Percentiles rank a stretch among this genome's conserved stretches.
phyloP scores from a whole-genome alignment of 2,329 filamentous ascomycete genomes.

The Trichoderma koningii region DNA sequence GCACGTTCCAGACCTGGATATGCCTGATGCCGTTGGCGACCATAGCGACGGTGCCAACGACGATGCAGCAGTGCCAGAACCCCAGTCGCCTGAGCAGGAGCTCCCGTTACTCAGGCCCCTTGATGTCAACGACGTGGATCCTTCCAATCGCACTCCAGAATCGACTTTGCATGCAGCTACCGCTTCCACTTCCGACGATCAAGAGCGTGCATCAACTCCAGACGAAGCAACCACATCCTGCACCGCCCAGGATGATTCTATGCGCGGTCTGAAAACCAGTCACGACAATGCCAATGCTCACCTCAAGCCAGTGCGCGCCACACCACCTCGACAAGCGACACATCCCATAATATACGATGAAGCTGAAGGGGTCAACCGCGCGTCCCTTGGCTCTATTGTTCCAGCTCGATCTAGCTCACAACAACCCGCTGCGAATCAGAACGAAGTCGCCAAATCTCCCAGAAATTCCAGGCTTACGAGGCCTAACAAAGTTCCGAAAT shows the following conservation, averaged over 20 bases:
- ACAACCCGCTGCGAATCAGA: background rate
- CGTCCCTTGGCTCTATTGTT: background rate
- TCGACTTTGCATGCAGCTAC: background rate
- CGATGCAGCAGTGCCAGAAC: background rate
- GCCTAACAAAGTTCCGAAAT: background rate
- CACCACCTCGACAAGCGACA: background rate
- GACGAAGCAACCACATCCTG: background rate
- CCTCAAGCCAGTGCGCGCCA: background rate
- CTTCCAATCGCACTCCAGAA: background rate
- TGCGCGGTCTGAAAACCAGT: background rate
- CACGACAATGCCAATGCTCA: background rate
- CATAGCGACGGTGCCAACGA: background rate
- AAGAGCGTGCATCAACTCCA: background rate
- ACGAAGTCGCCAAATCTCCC: background rate
- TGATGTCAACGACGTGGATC: background rate
- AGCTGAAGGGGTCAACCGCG: background rate
- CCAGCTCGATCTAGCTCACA: background rate
- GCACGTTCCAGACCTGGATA: background rate
- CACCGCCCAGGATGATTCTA: background rate
- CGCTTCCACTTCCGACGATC: background rate
- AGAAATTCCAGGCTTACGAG: background rate
- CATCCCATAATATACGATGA: conserved; percentile 12
- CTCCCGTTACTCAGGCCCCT: background rate
- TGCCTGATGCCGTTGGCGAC: background rate
- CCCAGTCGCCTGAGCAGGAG: background rate